Conservation (phyloP, 257 asterid species). For the Catharanthus roseus region DNA sequence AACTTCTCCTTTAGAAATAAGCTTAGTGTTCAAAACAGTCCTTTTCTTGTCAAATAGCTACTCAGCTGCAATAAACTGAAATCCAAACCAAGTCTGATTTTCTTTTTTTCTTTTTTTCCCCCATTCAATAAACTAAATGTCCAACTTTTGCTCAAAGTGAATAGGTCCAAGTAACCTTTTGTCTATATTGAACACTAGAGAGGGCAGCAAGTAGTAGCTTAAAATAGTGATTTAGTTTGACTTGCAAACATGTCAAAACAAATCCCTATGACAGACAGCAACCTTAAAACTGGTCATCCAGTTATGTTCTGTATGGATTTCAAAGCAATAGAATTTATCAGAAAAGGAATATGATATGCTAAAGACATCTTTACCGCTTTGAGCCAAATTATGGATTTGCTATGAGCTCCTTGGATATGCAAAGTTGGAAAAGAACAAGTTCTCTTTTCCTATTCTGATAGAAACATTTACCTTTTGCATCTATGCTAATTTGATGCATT, state of each 20-base stretch:
- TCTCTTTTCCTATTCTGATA: neutral
- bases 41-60: neutral
- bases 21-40: neutral
- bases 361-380: neutral
- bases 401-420: neutral
- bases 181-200: neutral
- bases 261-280: neutral
- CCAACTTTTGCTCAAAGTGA: neutral
- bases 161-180: neutral
- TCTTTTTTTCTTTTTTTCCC: no score
- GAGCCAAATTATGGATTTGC: neutral
- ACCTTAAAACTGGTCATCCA: neutral
- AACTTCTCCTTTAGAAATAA: neutral
- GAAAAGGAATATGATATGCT: neutral
- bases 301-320: neutral
- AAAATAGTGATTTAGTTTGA: neutral
- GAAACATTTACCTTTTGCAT: neutral
- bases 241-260: neutral
- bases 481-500: neutral
- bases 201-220: neutral
- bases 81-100: neutral
- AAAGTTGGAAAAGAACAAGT: neutral
- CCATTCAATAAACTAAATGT: neutral
- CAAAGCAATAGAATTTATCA: neutral
- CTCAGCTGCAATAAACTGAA: neutral